phyloP scores from a whole-genome alignment of 2,329 filamentous ascomycete species.

The Arthrobotrys entomopaga region DNA sequence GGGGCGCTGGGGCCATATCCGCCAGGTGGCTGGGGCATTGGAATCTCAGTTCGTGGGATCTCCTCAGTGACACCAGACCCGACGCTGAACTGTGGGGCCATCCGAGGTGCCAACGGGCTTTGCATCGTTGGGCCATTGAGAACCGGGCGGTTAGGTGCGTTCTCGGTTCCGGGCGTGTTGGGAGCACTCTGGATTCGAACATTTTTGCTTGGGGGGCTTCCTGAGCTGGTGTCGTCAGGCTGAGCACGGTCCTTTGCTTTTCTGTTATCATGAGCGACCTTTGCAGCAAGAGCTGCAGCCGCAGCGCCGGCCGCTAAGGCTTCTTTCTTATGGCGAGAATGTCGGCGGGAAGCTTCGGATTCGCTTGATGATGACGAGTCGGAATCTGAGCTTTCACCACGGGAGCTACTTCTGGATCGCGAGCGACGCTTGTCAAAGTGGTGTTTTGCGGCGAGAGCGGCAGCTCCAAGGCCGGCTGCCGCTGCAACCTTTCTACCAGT shows the following conservation, averaged over 20 bases:
- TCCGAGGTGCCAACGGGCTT: slow-evolving; percentile 40
- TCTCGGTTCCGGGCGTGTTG: slow-evolving; percentile 44
- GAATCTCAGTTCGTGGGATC: slow-evolving; percentile 48
- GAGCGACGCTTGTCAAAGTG: slow-evolving; percentile 41
- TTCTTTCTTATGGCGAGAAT: slow-evolving; percentile 50
- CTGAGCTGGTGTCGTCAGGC: slow-evolving; percentile 35
- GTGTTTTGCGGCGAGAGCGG: slow-evolving; percentile 51
- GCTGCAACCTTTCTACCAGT: slow-evolving; percentile 44
- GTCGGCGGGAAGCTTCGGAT: slow-evolving; percentile 40
- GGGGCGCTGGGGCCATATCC: slow-evolving; percentile 44
- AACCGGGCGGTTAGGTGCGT: slow-evolving; percentile 37
- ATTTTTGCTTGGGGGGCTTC: slow-evolving; percentile 41
- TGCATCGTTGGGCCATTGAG: slow-evolving; percentile 8
- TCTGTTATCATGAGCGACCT: slow-evolving; percentile 53
- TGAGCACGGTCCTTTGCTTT: slow-evolving; percentile 40
- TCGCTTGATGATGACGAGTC: slow-evolving; percentile 14
- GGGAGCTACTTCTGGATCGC: slow-evolving; percentile 35
- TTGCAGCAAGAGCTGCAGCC: slow-evolving; percentile 52
- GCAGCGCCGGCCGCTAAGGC: slow-evolving; percentile 49
- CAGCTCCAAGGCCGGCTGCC: slow-evolving; percentile 34
- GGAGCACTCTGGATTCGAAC: slow-evolving; percentile 52
- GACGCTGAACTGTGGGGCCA: slow-evolving; percentile 47
- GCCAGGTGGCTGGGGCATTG: slow-evolving; percentile 51
- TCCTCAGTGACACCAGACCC: slow-evolving; percentile 52
- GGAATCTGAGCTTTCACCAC: slow-evolving; percentile 28